phyloP scores from a whole-genome alignment of 73 alveolate genomes.

The Stentor coeruleus region DNA sequence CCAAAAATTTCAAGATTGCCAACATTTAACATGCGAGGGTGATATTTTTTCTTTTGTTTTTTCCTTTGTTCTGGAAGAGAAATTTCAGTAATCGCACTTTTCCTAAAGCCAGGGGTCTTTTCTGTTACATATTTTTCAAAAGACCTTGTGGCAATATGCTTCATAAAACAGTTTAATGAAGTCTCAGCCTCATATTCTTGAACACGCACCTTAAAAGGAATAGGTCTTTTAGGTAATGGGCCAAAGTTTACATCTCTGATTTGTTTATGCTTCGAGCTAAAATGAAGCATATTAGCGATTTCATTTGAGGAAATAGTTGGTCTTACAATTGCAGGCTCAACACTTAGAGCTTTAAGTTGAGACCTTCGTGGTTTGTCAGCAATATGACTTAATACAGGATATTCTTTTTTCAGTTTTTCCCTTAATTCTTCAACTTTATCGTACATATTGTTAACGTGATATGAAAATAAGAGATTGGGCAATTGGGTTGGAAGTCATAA shows the following conservation, averaged over 20 bases:
- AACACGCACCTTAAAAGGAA: not conserved
- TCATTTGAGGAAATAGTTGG: not conserved
- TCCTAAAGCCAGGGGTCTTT: constrained; percentile 11
- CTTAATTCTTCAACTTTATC: constrained; percentile 16
- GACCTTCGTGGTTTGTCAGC: not conserved
- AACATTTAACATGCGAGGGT: not conserved
- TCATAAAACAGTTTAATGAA: constrained; percentile 13
- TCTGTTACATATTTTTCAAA: constrained; percentile 1
- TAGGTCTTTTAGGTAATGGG: not conserved
- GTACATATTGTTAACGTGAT: too few species aligned
- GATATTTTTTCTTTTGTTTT: not conserved
- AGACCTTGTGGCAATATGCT: constrained; percentile 14
- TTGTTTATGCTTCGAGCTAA: not conserved
- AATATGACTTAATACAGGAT: not conserved
- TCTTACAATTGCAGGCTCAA: not conserved
- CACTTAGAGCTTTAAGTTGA: not conserved
- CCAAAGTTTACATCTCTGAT: not conserved
- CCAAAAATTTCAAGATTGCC: constrained; percentile 17
- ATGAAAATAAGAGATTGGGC: too few species aligned
- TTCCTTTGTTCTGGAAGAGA: not conserved
- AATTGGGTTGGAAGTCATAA: too few species aligned
- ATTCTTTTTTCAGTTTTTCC: not conserved
- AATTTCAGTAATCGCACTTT: not conserved
- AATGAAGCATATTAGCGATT: not conserved
- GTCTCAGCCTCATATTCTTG: constrained; percentile 21